Percentiles rank a stretch among this genome's conserved stretches.
phyloP scores from a whole-genome alignment of 1,139 yeast genomes.

The Candida tropicalis region DNA sequence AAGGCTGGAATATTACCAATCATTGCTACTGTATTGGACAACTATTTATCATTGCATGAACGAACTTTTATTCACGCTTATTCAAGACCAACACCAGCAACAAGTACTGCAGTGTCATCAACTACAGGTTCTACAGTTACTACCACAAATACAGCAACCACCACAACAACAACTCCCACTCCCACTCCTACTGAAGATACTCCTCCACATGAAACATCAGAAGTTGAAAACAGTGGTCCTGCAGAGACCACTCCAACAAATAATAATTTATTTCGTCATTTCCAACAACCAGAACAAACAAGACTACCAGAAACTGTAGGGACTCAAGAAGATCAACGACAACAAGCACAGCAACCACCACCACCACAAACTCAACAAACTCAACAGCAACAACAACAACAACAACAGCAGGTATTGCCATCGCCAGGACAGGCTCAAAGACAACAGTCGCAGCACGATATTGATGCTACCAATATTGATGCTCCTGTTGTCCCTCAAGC shows the following conservation, averaged over 20 bases:
- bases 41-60: conserved; percentile 59
- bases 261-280: conserved; percentile 10
- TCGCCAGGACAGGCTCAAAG: neutral
- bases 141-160: conserved; percentile 11
- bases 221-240: neutral
- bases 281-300: conserved; percentile 6
- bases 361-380: conserved; percentile 9
- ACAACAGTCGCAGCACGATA: neutral
- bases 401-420: neutral
- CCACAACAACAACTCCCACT: conserved; percentile 8
- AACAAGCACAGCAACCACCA: conserved; percentile 6
- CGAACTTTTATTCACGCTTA: conserved; percentile 38
- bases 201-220: neutral
- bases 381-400: conserved; percentile 1
- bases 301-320: conserved; percentile 3
- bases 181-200: conserved; percentile 12
- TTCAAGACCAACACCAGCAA: conserved; percentile 14
- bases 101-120: conserved; percentile 2
- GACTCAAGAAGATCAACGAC: conserved; percentile 1
- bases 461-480: conserved; percentile 1
- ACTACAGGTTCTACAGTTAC: conserved; percentile 12
- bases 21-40: conserved; percentile 88
- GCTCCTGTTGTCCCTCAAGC: neutral
- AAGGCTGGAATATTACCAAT: conserved; percentile 91
- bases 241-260: conserved; percentile 6